These are phyloP conservation scores for Tetracentron sinense DNA, from an alignment of 164 flowering plant species.

Conservation along the genomic window DNA sequence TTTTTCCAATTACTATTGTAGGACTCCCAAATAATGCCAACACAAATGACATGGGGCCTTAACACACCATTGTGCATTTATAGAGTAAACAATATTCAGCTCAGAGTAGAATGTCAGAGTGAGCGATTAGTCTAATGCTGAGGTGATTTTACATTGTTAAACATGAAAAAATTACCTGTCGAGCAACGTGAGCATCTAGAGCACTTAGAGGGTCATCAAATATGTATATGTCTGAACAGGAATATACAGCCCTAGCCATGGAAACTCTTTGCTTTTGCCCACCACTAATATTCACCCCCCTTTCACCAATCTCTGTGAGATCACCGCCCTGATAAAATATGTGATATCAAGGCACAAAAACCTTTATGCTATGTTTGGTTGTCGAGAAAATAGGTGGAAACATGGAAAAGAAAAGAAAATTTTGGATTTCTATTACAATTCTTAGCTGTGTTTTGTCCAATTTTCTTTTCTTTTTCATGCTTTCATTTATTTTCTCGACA, in stretches of 20 bases:
- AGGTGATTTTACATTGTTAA: not conserved
- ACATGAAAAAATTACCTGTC: slow-evolving; percentile 53
- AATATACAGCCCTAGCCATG: slow-evolving; percentile 96
- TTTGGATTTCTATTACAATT: too few species aligned
- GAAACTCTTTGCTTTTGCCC: slow-evolving; percentile 99
- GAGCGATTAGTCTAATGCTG: not conserved
- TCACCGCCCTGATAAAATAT: slow-evolving; percentile 80
- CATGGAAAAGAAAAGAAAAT: too few species aligned
- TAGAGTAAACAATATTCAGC: not conserved
- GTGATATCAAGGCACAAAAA: slow-evolving; percentile 4
- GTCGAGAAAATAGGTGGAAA: too few species aligned
- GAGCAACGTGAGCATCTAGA: slow-evolving; percentile 93
- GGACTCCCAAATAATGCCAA: not conserved
- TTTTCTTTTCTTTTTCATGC: too few species aligned
- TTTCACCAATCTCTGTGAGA: slow-evolving; percentile 99
- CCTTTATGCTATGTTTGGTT: too few species aligned
- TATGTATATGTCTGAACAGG: slow-evolving; percentile 84
- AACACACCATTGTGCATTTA: not conserved
- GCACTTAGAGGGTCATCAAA: slow-evolving; percentile 99
- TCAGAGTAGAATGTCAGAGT: not conserved
- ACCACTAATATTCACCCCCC: slow-evolving; percentile 98
- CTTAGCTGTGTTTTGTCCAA: too few species aligned
- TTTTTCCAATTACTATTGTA: not conserved
- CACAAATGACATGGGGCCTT: too few species aligned
- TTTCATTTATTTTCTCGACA: too few species aligned